Evolutionary conservation across 768 basidiomycete species (phyloP), one percentile per base, ranked within the genome.

Genomic region (Phylloporus rhodoxanthus): DNA sequence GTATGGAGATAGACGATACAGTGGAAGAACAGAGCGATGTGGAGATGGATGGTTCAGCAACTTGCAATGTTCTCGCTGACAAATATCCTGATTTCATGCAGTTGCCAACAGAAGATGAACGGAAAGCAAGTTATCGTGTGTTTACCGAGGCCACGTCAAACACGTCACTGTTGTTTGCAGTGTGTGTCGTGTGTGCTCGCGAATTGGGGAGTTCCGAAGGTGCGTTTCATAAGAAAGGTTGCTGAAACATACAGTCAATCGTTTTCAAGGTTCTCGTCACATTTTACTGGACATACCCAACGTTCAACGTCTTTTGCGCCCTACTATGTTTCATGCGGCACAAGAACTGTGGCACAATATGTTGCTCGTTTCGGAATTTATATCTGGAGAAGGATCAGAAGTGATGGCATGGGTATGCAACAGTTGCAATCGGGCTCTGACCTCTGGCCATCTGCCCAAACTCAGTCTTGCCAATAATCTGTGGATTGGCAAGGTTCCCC

Each of bases 401-500:
- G 26, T n/a, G 9, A 42, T 13, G 2, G 41, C 25, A 14, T 42
- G 41, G 41, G 26, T 28, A 14, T 42, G 41, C n/a, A 19, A 42
- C n/a, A 25, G 1, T 4, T 28, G 41, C 9, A 8, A 15, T 1
- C 9, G 15, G 6, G 25, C 25, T 8, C 28, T 43, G 23, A 23
- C 23, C 1, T 19, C 28, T 19, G 15, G 10, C 2, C 11, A 33
- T 33, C 14, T 44, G 6, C 34, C 23, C 3, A 37, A 46, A 17
- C 47, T 67, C 2, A 49, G 67, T 1, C 61, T 76, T 0, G 69
- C 68, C 1, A 75, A 76, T 48, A 49, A 58, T 6, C 57, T 74
- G 57, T 76, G 74, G 73, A 56, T 76, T 19, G 72, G 73, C 0
- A 36, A 56, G 0, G 43, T 67, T 6, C 74, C 72, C 0, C 32